Evolutionary conservation across 345 rosid genomes (phyloP).

Genomic region (Firmiana major): DNA sequence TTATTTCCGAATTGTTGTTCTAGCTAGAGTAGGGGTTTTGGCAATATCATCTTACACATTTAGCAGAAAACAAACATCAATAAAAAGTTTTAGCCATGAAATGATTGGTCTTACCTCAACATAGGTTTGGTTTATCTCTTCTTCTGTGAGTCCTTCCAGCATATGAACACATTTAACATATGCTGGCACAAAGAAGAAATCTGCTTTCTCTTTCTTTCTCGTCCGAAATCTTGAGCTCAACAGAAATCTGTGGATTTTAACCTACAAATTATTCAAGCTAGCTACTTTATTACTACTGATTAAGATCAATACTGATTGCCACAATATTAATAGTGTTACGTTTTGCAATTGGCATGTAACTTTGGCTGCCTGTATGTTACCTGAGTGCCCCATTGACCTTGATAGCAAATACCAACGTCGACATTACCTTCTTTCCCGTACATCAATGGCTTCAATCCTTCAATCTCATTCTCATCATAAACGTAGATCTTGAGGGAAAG

Average conservation of each 20-base stretch:
- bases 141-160: constrained; percentile 45
- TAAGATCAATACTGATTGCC: neutral
- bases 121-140: constrained; percentile 40
- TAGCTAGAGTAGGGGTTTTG: neutral
- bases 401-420: constrained; percentile 26
- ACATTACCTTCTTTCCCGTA: constrained; percentile 31
- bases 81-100: neutral
- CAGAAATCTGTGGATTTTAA: constrained; percentile 38
- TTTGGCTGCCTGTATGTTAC: neutral
- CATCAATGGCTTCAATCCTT: constrained; percentile 34
- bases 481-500: constrained; percentile 40
- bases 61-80: neutral
- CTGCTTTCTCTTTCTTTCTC: constrained; percentile 38
- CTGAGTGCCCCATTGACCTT: constrained; percentile 45
- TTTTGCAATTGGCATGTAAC: no score
- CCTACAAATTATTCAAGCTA: constrained; percentile 22
- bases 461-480: constrained; percentile 39
- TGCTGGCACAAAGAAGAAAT: constrained; percentile 47
- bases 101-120: constrained; percentile 26
- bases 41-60: neutral
- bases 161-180: constrained; percentile 44
- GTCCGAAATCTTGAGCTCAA: constrained; percentile 36
- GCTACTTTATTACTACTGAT: neutral
- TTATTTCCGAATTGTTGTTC: neutral
- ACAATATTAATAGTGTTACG: neutral